These are phyloP conservation scores for Neoboletus brunneissimus DNA, from an alignment of 768 basidiomycete genomes.

Conservation along the genomic window DNA sequence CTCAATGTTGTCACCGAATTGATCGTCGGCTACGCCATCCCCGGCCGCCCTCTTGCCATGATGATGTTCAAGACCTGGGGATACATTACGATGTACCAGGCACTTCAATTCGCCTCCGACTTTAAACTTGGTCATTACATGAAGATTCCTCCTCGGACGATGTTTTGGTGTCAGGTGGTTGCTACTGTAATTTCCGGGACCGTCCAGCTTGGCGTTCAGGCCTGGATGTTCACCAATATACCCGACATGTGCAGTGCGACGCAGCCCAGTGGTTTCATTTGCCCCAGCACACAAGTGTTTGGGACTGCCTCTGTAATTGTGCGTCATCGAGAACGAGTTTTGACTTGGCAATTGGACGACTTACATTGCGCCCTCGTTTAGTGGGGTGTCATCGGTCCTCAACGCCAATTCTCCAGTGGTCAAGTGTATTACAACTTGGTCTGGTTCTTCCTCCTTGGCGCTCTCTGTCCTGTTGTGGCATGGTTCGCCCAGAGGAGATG, in stretches of 20 bases:
- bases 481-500: slow-evolving; percentile 56
- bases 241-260: slow-evolving; percentile 30
- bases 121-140: slow-evolving; percentile 78
- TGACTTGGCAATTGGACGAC: background rate
- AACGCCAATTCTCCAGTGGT: slow-evolving; percentile 67
- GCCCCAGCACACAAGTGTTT: slow-evolving; percentile 42
- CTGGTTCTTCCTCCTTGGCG: slow-evolving; percentile 80
- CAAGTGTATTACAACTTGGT: slow-evolving; percentile 60
- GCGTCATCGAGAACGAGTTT: slow-evolving; percentile 21
- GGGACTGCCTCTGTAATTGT: slow-evolving; percentile 53
- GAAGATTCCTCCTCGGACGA: slow-evolving; percentile 63
- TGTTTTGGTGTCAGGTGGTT: slow-evolving; percentile 69
- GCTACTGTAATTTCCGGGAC: slow-evolving; percentile 62
- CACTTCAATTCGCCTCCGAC: slow-evolving; percentile 67
- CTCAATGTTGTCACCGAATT: slow-evolving; percentile 71
- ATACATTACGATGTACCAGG: slow-evolving; percentile 63
- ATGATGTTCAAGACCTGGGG: slow-evolving; percentile 78
- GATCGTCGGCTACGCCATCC: slow-evolving; percentile 55
- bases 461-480: slow-evolving; percentile 53
- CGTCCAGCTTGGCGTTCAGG: slow-evolving; percentile 61
- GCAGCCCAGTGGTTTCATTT: slow-evolving; percentile 27
- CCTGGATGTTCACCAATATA: slow-evolving; percentile 53
- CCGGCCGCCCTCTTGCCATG: slow-evolving; percentile 70
- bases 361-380: background rate
- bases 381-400: slow-evolving; percentile 82